Evolutionary conservation across 768 basidiomycete species (phyloP).

Genomic region (Calvatia gigantea): DNA sequence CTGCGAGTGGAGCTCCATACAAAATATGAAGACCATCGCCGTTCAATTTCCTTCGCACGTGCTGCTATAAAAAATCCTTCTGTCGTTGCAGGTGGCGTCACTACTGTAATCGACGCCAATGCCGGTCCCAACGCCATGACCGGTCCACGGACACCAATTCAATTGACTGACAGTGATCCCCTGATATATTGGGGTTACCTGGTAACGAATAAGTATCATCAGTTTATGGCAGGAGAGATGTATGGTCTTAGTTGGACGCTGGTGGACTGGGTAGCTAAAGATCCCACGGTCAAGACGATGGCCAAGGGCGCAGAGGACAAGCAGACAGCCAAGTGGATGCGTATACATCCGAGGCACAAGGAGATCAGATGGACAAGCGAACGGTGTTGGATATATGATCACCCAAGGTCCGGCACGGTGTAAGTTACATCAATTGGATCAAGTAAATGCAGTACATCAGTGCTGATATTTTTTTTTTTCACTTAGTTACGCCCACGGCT

Average conservation of each 20-base stretch:
- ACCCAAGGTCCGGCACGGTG: slow-evolving; percentile 92
- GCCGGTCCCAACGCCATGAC: slow-evolving; percentile 1
- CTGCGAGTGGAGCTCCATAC: slow-evolving; percentile 72
- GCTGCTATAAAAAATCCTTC: background rate
- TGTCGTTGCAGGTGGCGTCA: background rate
- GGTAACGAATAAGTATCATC: slow-evolving; percentile 81
- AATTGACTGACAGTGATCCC: slow-evolving; percentile 47
- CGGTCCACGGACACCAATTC: slow-evolving; percentile 7
- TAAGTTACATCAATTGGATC: slow-evolving; percentile 42
- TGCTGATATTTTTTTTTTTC: slow-evolving; percentile 10
- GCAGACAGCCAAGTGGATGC: slow-evolving; percentile 91
- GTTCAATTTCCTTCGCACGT: background rate
- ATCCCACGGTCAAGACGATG: slow-evolving; percentile 60
- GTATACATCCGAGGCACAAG: slow-evolving; percentile 70
- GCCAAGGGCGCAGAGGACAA: slow-evolving; percentile 90
- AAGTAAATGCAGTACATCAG: background rate
- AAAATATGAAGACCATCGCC: slow-evolving; percentile 22
- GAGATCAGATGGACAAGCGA: slow-evolving; percentile 90
- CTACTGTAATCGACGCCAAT: background rate
- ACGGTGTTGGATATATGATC: slow-evolving; percentile 97
- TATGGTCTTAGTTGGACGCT: slow-evolving; percentile 89
- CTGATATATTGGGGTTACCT: slow-evolving; percentile 88
- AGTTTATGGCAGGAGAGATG: slow-evolving; percentile 94
- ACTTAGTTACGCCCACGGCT: slow-evolving; percentile 91
- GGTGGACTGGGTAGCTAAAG: slow-evolving; percentile 82